phyloP scores from a whole-genome alignment of 345 rosid genomes.

The Noccaea bulbosa region DNA sequence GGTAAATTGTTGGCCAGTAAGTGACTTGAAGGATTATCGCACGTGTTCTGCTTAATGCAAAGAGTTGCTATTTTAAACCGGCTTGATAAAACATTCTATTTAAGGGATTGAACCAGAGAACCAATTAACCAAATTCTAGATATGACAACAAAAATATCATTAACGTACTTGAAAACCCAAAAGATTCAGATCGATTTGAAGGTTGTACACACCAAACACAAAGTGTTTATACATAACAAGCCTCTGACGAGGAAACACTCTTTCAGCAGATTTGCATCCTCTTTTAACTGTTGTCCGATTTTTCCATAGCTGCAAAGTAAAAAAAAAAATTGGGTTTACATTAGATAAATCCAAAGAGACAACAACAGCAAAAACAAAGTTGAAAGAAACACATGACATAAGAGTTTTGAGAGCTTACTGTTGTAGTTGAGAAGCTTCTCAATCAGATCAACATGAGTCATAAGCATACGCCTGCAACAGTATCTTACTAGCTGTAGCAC shows the following conservation, averaged over 20 bases:
- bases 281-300: conserved; percentile 58
- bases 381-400: conserved; percentile 6
- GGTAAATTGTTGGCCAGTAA: no score
- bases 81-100: no score
- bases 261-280: conserved; percentile 27
- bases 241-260: conserved; percentile 13
- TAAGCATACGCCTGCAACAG: conserved; percentile 97
- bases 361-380: background rate
- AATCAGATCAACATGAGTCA: conserved; percentile 99
- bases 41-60: no score
- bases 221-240: conserved; percentile 4
- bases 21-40: no score
- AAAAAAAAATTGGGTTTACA: background rate
- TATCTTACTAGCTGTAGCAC: conserved; percentile 84
- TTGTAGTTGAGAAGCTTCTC: conserved; percentile 99
- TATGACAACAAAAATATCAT: background rate
- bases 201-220: conserved; percentile 19
- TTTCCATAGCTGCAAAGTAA: conserved; percentile 70
- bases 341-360: background rate
- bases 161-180: background rate
- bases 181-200: conserved; percentile 10
- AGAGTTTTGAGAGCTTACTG: conserved; percentile 53
- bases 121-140: no score
- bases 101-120: no score
- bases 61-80: no score